Conservation (phyloP, 1,284 basidiomycete genomes). For the Fistulina hepatica region DNA sequence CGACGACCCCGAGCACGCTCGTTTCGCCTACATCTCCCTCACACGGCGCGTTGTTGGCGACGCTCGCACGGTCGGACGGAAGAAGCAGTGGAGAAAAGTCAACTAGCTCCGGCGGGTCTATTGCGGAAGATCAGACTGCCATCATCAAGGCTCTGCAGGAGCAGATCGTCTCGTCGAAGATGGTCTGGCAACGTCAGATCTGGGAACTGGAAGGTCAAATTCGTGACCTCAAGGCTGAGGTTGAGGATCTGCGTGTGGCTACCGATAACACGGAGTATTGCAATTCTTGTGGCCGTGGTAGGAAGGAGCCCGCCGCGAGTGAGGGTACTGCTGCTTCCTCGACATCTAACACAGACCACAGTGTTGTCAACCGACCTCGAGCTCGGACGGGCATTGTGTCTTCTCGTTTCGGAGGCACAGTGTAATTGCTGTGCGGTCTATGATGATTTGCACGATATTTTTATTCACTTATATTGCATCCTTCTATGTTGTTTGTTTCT, state of each 20-base stretch:
- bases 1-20: constrained; percentile 31
- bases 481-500: too few relatives aligned
- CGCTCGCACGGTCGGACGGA: constrained; percentile 19
- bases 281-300: constrained; percentile 47
- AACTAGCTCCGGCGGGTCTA: constrained; percentile 23
- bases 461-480: background rate
- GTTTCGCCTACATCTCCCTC: constrained; percentile 45
- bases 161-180: constrained; percentile 45
- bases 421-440: constrained; percentile 23
- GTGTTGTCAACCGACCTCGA: constrained; percentile 58
- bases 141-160: constrained; percentile 49
- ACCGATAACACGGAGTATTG: constrained; percentile 37
- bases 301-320: constrained; percentile 14
- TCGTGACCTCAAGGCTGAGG: constrained; percentile 53
- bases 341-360: constrained; percentile 17
- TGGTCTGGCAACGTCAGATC: constrained; percentile 58
- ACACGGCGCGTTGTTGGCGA: constrained; percentile 30
- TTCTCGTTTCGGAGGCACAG: constrained; percentile 46
- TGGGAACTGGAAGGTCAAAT: constrained; percentile 69
- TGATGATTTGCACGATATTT: constrained; percentile 5
- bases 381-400: constrained; percentile 47
- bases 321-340: constrained; percentile 12
- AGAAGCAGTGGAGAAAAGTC: constrained; percentile 22
- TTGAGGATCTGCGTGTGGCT: constrained; percentile 41
- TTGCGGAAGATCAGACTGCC: constrained; percentile 33